Evolutionary conservation across 2,329 filamentous ascomycete species (phyloP).

Genomic region (Xylariaceae sp.): DNA sequence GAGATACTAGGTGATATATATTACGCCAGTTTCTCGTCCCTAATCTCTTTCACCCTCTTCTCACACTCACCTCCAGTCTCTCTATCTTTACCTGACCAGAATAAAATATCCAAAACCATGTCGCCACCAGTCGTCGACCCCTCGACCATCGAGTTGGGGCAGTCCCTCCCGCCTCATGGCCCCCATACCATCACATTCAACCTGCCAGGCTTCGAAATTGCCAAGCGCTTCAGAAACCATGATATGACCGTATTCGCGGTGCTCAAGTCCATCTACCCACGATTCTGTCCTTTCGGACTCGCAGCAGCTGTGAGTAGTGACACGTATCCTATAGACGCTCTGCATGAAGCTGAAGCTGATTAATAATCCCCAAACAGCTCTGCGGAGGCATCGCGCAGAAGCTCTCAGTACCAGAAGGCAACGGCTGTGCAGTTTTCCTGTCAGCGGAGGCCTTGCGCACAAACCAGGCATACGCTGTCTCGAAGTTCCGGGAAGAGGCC

Average conservation of each 20-base stretch:
- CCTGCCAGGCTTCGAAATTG: conserved; percentile 39
- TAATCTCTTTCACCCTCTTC: neutral
- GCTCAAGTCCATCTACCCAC: conserved; percentile 43
- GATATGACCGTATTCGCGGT: conserved; percentile 33
- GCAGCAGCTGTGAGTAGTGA: conserved; percentile 31
- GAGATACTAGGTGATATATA: no score
- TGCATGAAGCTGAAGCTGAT: neutral
- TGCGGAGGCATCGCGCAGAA: conserved; percentile 34
- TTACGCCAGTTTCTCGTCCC: no score
- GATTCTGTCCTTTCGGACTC: conserved; percentile 39
- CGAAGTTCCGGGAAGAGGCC: conserved; percentile 34
- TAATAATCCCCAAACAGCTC: conserved; percentile 30
- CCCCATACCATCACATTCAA: conserved; percentile 45
- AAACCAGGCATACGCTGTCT: conserved; percentile 31
- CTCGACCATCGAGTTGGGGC: conserved; percentile 32
- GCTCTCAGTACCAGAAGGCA: conserved; percentile 27
- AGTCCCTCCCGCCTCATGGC: conserved; percentile 43
- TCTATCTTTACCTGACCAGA: neutral
- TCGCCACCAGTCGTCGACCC: conserved; percentile 9
- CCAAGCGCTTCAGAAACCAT: conserved; percentile 38
- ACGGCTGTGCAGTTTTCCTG: conserved; percentile 29
- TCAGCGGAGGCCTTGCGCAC: conserved; percentile 27
- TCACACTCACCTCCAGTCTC: neutral
- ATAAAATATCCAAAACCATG: conserved; percentile 1
- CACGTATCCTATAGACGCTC: neutral